Percentiles rank a stretch among this genome's conserved stretches.
Conservation (phyloP, 257 asterid genomes). For the Apocynum venetum region DNA sequence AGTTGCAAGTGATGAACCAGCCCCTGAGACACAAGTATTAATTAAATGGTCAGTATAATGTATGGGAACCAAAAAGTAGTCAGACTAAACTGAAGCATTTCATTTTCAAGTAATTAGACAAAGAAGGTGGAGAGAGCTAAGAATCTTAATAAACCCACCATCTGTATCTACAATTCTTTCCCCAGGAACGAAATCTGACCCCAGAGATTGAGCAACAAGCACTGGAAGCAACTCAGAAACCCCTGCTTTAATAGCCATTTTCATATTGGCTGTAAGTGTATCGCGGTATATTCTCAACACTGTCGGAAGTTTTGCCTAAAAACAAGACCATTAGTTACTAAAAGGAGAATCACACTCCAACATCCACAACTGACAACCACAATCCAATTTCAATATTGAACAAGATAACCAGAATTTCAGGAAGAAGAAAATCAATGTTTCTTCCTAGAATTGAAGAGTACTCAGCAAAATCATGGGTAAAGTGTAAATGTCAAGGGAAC, state of each 20-base stretch:
- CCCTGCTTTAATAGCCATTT: constrained; percentile 73
- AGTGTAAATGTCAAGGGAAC: not conserved
- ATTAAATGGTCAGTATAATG: not conserved
- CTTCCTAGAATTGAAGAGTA: not conserved
- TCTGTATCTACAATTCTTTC: constrained; percentile 73
- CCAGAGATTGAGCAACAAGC: constrained; percentile 46
- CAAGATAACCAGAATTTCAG: not conserved
- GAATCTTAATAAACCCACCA: constrained; percentile 47
- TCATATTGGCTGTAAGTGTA: constrained; percentile 82
- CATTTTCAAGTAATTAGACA: not conserved
- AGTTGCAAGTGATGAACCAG: constrained; percentile 85
- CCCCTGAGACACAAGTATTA: constrained; percentile 45
- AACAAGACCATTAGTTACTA: constrained; percentile 4
- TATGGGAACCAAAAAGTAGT: not conserved
- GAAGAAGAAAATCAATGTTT: not conserved
- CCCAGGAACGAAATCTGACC: constrained; percentile 66
- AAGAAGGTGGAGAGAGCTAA: not conserved
- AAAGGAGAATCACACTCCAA: not conserved
- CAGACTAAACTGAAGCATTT: not conserved
- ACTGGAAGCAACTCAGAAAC: constrained; percentile 68
- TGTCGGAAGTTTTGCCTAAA: constrained; percentile 92
- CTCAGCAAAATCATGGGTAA: not conserved
- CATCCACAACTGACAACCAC: not conserved
- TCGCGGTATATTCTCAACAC: constrained; percentile 92
- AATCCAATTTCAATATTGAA: not conserved